Evolutionary conservation across 2,329 filamentous ascomycete genomes (phyloP), one percentile per base, ranked within the genome.

Genomic region (Cladophialophora yegresii): DNA sequence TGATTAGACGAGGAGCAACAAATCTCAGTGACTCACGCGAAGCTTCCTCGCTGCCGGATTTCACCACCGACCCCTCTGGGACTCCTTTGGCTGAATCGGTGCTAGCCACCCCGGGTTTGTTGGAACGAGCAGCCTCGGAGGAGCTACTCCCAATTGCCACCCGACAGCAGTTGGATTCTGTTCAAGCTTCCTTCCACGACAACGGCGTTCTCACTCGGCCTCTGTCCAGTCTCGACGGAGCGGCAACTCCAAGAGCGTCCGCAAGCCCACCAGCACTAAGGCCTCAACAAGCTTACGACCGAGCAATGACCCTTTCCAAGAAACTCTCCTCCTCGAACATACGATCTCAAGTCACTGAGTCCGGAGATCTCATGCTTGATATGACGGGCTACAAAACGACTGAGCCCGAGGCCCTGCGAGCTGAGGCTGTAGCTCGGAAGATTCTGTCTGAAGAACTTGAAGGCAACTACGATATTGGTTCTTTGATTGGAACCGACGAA

Each of bases 381-480:
- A 97, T 99, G 93, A 93, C 92, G 0, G 92, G 92, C 0, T 97
- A 96, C 79, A 98, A 97, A 77, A 91, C 89, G 75, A 96, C 88
- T 73, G 93, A 98, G 70, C 92, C 96, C 72, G 93, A 98, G 71
- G 90, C 93, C 5, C 83, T 98, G 60, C 87, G 91, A 54, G 93
- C 95, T 20, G 95, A 99, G 77, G 87, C 96, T n/a, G 84, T 98
- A 66, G 95, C 95, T 4, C 87, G 95, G 23, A 95, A 93, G 75
- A 92, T 99, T 57, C 84, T 99, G 12, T 89, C 92, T 0, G 92
- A 99, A 74, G 93, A 98, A 77, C 80, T 98, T 13, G 91, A 96
- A 72, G 95, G 93, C 23, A 92, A 93, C 74, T 97, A 97, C 76
- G 95, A 99, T 74, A 96, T 99, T 71, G 95, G 95, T 5, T 89